Conservation (phyloP, 2,329 filamentous ascomycete genomes). For the Pestalotiopsis sp. region DNA sequence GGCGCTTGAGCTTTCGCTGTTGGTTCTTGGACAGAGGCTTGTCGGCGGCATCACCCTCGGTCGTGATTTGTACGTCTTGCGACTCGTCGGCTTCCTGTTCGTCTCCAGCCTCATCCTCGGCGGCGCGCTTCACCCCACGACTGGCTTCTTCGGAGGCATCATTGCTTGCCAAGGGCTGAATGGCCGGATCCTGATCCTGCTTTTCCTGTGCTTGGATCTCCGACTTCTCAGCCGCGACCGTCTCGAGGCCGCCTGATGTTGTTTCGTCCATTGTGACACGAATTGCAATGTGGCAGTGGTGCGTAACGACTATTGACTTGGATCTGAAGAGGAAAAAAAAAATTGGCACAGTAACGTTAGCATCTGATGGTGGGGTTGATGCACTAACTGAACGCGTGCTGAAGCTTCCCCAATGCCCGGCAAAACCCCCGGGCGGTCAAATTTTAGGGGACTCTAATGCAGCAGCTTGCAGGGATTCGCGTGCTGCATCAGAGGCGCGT, state of each 20-base stretch:
- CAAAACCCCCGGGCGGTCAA: constrained; percentile 8
- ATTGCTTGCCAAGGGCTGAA: not conserved
- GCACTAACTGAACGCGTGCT: not conserved
- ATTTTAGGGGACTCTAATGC: constrained; percentile 22
- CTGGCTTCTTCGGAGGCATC: not conserved
- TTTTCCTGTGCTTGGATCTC: constrained; percentile 13
- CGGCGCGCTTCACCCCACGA: constrained; percentile 29
- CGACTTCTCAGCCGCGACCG: constrained; percentile 12
- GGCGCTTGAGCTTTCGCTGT: constrained; percentile 73
- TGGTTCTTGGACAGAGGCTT: constrained; percentile 78
- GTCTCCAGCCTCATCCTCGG: constrained; percentile 52
- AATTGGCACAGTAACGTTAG: not conserved
- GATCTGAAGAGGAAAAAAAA: not conserved
- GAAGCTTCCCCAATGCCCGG: not conserved
- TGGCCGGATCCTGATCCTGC: constrained; percentile 14
- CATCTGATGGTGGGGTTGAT: constrained; percentile 11
- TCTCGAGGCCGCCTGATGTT: constrained; percentile 11
- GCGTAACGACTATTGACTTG: no score
- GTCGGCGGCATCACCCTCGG: constrained; percentile 2
- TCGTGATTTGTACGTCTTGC: constrained; percentile 56
- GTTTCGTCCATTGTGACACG: constrained; percentile 5
- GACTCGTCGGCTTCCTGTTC: constrained; percentile 62
- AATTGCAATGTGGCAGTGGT: not conserved
- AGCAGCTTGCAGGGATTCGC: constrained; percentile 13
- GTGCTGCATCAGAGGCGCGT: constrained; percentile 4